Base-by-base conservation (phyloP, 169 alveolate genomes). In the Miamiensis avidus region DNA sequence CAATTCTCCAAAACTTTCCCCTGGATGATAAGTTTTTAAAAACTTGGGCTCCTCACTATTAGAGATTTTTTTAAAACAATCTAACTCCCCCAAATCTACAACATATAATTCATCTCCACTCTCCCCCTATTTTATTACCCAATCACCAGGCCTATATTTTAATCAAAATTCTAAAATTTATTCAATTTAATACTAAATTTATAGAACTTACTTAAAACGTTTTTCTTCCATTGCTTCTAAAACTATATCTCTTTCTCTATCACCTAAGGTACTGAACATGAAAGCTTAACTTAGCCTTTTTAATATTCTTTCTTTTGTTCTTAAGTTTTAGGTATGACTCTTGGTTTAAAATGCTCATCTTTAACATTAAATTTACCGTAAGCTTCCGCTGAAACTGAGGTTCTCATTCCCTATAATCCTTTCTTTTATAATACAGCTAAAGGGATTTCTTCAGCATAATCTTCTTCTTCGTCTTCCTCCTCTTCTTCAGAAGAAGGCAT, bases 181-280 rank as follows among this genome's bases (percentile, higher is more conserved):
- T 73, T 82, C 31, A 28, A 82, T 11, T 49, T 74, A 74, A 29
- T 49, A 27, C 29, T 49, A 11, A 49, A 49, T 49, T 49, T 49
- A 11, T 49, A 4, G 4, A 11, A 0, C 28, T 65, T 79, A 79
- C 84, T 30, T 29, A 64, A 88, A 90, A 33, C 87, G 81, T 84
- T 89, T 89, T 72, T 93, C 97, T 82, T 94, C 96, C 95, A 94
- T 93, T 4, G 97, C 97, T 78, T 91, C 92, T n/a, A 95, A 84
- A 34, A 96, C 96, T 31, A 93, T 92, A 73, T 92, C 93, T 74
- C 87, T 85, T 34, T 93, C 97, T 65, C 87, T 88, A 30, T 84
- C 89, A 75, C 90, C 93, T 74, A 93, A 82, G 30, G 90, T 85
- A 31, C 83, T 84, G 82, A 95, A 95, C 91, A 94, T 81, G 82